Base-by-base conservation (phyloP, 257 asterid genomes). In the Jaltomata sinuosa region DNA sequence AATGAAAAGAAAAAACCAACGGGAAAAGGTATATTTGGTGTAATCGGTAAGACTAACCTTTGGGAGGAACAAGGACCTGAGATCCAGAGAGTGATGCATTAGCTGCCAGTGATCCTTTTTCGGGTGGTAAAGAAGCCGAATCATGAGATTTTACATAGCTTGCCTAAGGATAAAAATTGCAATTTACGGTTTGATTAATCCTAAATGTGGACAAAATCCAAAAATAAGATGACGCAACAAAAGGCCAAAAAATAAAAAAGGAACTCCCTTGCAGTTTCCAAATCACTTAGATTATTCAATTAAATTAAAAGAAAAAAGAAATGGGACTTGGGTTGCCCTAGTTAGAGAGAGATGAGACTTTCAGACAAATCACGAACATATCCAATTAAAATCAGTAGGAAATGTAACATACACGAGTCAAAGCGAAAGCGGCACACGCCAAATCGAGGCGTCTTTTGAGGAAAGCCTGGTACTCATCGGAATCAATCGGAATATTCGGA, bases 341-440 rank as follows among this genome's bases (percentile, higher is more conserved):
- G n/a, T n/a, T n/a, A n/a, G n/a, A n/a, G n/a, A n/a, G n/a, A n/a
- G n/a, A n/a, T n/a, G n/a, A n/a, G n/a, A n/a, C n/a, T n/a, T n/a
- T n/a, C n/a, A n/a, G n/a, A n/a, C n/a, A n/a, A n/a, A n/a, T n/a
- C n/a, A n/a, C n/a, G 40, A 64, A 69, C 29, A 42, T 38, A 21
- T 69, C 16, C 2, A 36, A 38, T 36, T 21, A 34, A 80, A 57
- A 57, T 15, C 2, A 32, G 14, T 19, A 79, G 19, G 18, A 27
- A 53, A 79, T 50, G 50, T 47, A 79, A 14, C 72, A 21, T 88
- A 95, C 98, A 91, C 97, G 83, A 55, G 95, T 86, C 91, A 93
- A 88, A 82, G 99, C 98, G 71, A 94, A 91, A 90, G 97, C 99
- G 57, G 97, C 97, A 85, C 99, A 95, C n/a, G 97, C 99, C 89